Base-by-base conservation (phyloP, 2,329 filamentous ascomycete species). In the Aspergillus pseudoviridinutans region DNA sequence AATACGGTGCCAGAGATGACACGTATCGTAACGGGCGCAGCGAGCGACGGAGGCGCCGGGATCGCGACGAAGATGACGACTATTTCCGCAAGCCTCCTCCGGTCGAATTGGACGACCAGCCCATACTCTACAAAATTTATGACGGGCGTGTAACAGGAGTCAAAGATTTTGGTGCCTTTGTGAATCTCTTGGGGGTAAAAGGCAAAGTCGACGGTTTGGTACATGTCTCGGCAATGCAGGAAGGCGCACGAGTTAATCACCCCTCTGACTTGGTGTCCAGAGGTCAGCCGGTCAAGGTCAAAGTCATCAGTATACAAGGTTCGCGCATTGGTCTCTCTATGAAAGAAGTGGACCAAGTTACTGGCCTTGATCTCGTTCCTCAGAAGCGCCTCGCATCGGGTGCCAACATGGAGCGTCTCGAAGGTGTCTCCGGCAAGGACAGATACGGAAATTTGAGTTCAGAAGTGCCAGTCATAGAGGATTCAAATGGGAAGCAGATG, bases 81-180 rank as follows among this genome's bases (percentile, higher is more conserved):
- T 78, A 83, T 46, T 87, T 91, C 56, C 82, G 82, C 64, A 81
- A 83, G 54, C 84, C 86, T 0, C 89, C 90, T 0, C 83, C 84
- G 1, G 84, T 82, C 1, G 91, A 96, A 66, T 71, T 96, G 9
- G 94, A 99, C 73, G 89, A 96, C 53, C 76, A 84, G 46, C 92
- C 94, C 0, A 79, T 92, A 35, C 76, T 95, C 6, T 87, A 87
- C 79, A 99, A 99, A 71, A 78, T 97, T 2, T 99, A 99, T 68
- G 84, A 91, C 61, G 94, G 94, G 1, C 87, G 88, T 67, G 90
- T 97, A 14, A 97, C 91, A 0, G 92, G 92, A 0, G 82, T 99
- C 54, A 97, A 97, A 68, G 91, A 97, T 60, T 99, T 97, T 75
- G 94, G 94, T 10, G 92, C 87, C 0, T 99, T 99, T 74, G 92